Evolutionary conservation across 2,329 filamentous ascomycete species (phyloP).

Genomic region (Didymella glomerata): DNA sequence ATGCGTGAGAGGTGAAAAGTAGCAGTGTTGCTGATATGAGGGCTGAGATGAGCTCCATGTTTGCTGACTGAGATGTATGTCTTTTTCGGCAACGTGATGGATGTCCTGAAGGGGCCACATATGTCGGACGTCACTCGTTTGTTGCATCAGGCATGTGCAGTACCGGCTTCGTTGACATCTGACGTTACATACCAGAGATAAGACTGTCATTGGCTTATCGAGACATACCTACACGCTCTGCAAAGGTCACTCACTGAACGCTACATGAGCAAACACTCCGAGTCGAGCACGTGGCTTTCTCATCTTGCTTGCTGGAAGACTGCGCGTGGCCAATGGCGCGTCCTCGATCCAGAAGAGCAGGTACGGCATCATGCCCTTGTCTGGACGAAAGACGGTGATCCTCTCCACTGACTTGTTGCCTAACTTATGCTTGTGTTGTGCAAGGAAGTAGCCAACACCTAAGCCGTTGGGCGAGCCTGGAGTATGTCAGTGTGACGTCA

Average conservation of each 20-base stretch:
- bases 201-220: neutral
- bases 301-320: neutral
- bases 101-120: neutral
- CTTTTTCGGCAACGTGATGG: neutral
- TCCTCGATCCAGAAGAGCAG: slow-evolving; percentile 26
- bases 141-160: neutral
- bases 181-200: neutral
- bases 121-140: neutral
- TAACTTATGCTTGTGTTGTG: slow-evolving; percentile 23
- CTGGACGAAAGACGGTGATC: slow-evolving; percentile 23
- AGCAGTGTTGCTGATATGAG: neutral
- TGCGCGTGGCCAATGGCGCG: neutral
- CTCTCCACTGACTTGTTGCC: slow-evolving; percentile 22
- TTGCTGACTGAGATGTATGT: neutral
- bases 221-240: neutral
- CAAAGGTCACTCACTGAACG: neutral
- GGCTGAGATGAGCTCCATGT: neutral
- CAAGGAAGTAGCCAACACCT: slow-evolving; percentile 24
- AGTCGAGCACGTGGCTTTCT: neutral
- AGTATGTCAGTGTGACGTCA: neutral
- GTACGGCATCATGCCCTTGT: slow-evolving; percentile 17
- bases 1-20: neutral
- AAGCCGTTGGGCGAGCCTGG: slow-evolving; percentile 22
- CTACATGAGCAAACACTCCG: neutral
- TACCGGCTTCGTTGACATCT: neutral